A percentile compares a stretch with the other conserved stretches of the same genome.
These are phyloP conservation scores for Aquanectria penicillioides DNA, from an alignment of 2,329 filamentous ascomycete genomes.

Conservation along the genomic window DNA sequence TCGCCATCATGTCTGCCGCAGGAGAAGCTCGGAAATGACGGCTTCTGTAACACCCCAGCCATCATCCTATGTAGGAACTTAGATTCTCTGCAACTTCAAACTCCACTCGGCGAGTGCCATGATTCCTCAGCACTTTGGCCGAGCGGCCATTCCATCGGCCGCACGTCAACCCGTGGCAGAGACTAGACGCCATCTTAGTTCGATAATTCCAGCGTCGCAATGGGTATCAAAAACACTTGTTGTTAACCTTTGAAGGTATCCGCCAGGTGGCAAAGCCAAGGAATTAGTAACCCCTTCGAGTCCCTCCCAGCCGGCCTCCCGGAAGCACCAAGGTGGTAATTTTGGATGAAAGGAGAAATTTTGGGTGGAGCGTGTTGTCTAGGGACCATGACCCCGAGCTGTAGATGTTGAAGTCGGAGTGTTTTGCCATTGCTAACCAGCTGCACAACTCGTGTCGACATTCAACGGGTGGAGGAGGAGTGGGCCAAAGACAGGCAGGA, in stretches of 20 bases:
- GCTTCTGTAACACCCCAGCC: background rate
- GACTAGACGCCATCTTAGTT: constrained; percentile 3
- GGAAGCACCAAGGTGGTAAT: constrained; percentile 6
- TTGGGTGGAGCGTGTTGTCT: background rate
- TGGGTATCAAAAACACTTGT: background rate
- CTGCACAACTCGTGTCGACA: constrained; percentile 19
- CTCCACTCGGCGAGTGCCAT: constrained; percentile 11
- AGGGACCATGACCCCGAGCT: too few species aligned
- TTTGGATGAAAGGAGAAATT: background rate
- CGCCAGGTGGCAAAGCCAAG: constrained; percentile 1
- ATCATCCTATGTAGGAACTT: background rate
- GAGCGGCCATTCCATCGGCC: background rate
- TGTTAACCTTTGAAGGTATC: background rate
- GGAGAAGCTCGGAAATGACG: constrained; percentile 11
- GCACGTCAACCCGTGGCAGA: constrained; percentile 3
- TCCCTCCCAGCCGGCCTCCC: background rate
- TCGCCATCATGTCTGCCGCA: constrained; percentile 14
- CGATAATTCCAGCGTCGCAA: constrained; percentile 5
- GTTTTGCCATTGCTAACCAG: constrained; percentile 3
- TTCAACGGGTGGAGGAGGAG: background rate
- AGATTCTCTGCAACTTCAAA: background rate
- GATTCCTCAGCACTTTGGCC: constrained; percentile 3
- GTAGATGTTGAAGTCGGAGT: background rate
- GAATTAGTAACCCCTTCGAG: background rate
- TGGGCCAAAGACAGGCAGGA: background rate